Base-by-base conservation (phyloP, 768 basidiomycete genomes). In the Pisolithus microcarpus region DNA sequence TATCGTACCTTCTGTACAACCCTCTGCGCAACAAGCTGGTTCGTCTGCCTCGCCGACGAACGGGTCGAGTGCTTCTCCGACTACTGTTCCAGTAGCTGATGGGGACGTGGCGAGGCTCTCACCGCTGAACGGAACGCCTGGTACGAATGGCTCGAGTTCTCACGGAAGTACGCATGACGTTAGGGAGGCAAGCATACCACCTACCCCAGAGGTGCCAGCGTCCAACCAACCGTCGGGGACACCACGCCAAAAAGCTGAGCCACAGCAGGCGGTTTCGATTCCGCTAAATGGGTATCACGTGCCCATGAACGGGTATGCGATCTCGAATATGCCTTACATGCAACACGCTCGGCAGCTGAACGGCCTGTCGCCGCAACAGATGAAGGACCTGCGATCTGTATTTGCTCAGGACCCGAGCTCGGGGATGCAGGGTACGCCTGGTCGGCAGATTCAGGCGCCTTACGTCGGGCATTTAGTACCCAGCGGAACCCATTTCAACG, bases 301-400 rank as follows among this genome's bases (percentile, higher is more conserved):
- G 11, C 66, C 71, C 3, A 69, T 73, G 21, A 78, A 73, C 36
- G 67, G 69, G 7, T 70, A 65, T 48, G 57, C 65, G 60, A 60
- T 73, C 43, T 50, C 69, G 9, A 72, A 66, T 45, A 57, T 66
- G 6, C 61, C 63, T 47, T 66, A 59, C 59, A 65, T 65, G 66
- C 70, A 54, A 52, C 63, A 59, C 40, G 59, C 54, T 43, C 69
- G 68, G 46, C 72, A 70, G 43, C 66, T 67, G 4, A 71, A 69
- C 40, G 69, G 70, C 2, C 61, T 85, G 43, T 78, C 72, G 31
- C 52, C 69, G 18, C 84, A 85, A 53, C 82, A 84, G 58, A 69
- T 84, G 63, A 80, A 82, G 61, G 75, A 70, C 49, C 58, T 84
- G 38, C 83, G 84, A 65, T 66, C 76, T 8, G 79, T 76, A 4